These are phyloP conservation scores for Trametes meyenii DNA, from an alignment of 768 basidiomycete genomes.

Conservation along the genomic window DNA sequence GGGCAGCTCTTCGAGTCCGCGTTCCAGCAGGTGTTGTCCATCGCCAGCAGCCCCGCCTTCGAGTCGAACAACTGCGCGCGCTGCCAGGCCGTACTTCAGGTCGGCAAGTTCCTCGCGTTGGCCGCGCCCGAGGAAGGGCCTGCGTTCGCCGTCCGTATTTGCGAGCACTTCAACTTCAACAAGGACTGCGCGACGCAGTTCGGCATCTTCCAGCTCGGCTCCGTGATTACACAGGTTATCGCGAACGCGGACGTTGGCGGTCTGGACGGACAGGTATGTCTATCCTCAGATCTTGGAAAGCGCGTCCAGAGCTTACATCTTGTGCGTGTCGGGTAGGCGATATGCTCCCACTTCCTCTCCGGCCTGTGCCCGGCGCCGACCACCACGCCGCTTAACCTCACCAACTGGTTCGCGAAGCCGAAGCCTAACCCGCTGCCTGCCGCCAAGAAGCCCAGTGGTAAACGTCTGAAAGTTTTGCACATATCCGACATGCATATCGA, in stretches of 20 bases:
- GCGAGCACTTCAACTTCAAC: conserved; percentile 56
- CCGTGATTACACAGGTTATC: conserved; percentile 69
- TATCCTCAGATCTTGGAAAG: neutral
- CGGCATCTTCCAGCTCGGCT: conserved; percentile 52
- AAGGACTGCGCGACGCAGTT: conserved; percentile 50
- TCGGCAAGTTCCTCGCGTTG: conserved; percentile 66
- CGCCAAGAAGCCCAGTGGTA: conserved; percentile 59
- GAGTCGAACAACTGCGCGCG: conserved; percentile 55
- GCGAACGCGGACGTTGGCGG: conserved; percentile 73
- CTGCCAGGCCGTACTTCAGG: conserved; percentile 62
- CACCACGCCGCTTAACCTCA: conserved; percentile 62
- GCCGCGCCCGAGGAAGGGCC: conserved; percentile 66
- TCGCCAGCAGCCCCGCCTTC: conserved; percentile 56
- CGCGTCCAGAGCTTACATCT: neutral
- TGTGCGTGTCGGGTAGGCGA: neutral
- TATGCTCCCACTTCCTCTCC: conserved; percentile 43
- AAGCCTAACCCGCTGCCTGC: conserved; percentile 71
- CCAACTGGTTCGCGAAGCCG: conserved; percentile 74
- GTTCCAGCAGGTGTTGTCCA: conserved; percentile 57
- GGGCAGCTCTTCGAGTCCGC: conserved; percentile 53
- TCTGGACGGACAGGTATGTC: conserved; percentile 68
- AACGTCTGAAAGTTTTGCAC: conserved; percentile 72
- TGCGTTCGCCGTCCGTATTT: conserved; percentile 57
- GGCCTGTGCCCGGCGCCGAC: conserved; percentile 57
- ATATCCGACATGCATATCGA: conserved; percentile 80